phyloP scores from a whole-genome alignment of 2,329 filamentous ascomycete species.

The Talaromyces sp. region DNA sequence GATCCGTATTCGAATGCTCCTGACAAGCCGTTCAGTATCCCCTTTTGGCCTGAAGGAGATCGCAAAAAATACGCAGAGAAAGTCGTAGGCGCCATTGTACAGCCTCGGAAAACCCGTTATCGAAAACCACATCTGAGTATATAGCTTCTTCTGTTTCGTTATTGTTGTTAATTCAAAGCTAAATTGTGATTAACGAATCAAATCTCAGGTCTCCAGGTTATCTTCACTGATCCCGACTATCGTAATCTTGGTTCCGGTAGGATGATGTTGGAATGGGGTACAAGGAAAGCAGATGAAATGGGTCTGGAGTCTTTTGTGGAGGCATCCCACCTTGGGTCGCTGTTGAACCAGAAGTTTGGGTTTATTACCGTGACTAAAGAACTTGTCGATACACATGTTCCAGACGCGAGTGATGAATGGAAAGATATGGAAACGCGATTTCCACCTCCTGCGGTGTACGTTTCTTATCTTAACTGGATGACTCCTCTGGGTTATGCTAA shows the following conservation, averaged over 20 bases:
- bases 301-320: neutral
- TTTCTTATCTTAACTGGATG: neutral
- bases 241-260: neutral
- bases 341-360: neutral
- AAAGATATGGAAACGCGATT: neutral
- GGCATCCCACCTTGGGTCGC: neutral
- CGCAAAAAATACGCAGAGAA: neutral
- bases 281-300: neutral
- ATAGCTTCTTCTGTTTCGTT: neutral
- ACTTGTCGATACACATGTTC: neutral
- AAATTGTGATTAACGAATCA: neutral
- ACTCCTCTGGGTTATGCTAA: neutral
- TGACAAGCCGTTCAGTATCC: neutral
- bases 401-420: neutral
- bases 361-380: neutral
- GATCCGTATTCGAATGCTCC: neutral
- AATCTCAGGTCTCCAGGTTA: neutral
- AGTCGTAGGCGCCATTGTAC: neutral
- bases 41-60: neutral
- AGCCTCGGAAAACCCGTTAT: neutral
- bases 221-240: conserved; percentile 1
- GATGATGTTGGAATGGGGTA: neutral
- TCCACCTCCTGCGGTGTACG: neutral
- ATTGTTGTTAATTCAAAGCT: neutral
- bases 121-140: neutral